Evolutionary conservation across 345 rosid genomes (phyloP).

Genomic region (Turnera subulata): DNA sequence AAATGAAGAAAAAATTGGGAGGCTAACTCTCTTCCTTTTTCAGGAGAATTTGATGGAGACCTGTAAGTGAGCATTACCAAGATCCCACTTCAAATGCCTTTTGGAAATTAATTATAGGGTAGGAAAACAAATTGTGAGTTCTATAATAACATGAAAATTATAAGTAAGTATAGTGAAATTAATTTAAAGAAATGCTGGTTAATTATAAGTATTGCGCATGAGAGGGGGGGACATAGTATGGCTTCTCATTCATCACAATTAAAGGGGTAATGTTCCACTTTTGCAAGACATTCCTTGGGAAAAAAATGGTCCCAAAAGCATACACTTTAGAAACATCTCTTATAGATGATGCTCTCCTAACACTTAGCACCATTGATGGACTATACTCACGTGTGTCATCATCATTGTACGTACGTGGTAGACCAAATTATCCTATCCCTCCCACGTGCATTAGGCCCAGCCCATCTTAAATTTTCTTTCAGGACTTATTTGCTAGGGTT

Average conservation of each 20-base stretch:
- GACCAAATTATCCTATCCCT: slow-evolving; percentile 44
- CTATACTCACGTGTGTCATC: slow-evolving; percentile 61
- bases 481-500: too few species aligned
- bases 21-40: too few species aligned
- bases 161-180: too few species aligned
- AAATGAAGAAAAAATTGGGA: slow-evolving; percentile 10
- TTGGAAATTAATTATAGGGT: too few species aligned
- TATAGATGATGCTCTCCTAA: too few species aligned
- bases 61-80: too few species aligned
- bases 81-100: too few species aligned
- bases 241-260: slow-evolving; percentile 23
- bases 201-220: too few species aligned
- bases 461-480: slow-evolving; percentile 13
- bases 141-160: too few species aligned
- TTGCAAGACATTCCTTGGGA: slow-evolving; percentile 31
- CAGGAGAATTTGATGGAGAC: too few species aligned
- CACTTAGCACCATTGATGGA: background rate
- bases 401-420: slow-evolving; percentile 39
- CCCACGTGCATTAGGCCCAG: slow-evolving; percentile 36
- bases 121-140: too few species aligned
- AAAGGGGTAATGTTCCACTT: slow-evolving; percentile 34
- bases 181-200: too few species aligned
- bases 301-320: slow-evolving; percentile 33
- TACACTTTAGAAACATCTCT: slow-evolving; percentile 24
- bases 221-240: slow-evolving; percentile 21